Evolutionary conservation across 2,329 filamentous ascomycete genomes (phyloP).

Genomic region (Drechmeria coniospora): DNA sequence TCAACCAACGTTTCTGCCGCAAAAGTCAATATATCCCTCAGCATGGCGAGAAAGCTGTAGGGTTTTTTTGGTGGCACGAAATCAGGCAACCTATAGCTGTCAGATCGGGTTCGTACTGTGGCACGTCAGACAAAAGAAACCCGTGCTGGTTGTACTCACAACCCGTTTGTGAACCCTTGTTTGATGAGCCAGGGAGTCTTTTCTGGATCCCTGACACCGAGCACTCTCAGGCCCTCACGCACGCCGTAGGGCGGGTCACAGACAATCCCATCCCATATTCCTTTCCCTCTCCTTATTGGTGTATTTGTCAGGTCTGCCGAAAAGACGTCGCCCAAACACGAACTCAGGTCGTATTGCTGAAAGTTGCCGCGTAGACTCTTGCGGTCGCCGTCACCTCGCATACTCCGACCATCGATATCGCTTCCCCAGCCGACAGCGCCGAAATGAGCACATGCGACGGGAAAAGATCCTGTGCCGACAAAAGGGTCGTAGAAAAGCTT

Average conservation of each 20-base stretch:
- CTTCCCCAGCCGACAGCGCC: conserved; percentile 72
- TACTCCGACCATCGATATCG: conserved; percentile 84
- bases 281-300: conserved; percentile 43
- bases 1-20: conserved; percentile 62
- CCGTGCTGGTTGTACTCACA: conserved; percentile 33
- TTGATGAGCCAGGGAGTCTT: conserved; percentile 46
- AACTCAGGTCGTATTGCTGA: conserved; percentile 58
- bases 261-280: conserved; percentile 74
- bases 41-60: conserved; percentile 81
- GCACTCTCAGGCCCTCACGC: conserved; percentile 74
- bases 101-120: background rate
- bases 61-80: conserved; percentile 82
- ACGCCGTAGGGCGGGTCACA: conserved; percentile 96
- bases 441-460: conserved; percentile 78
- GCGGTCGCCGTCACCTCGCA: conserved; percentile 52
- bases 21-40: conserved; percentile 80
- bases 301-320: conserved; percentile 79
- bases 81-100: conserved; percentile 26
- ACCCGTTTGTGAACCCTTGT: conserved; percentile 54
- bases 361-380: conserved; percentile 55
- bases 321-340: conserved; percentile 60
- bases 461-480: conserved; percentile 87
- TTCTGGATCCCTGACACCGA: conserved; percentile 58
- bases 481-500: conserved; percentile 92
- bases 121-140: no score